A percentile compares a stretch with the other conserved stretches of the same genome.
phyloP scores from a whole-genome alignment of 2,329 filamentous ascomycete genomes.

The Talaromyces verruculosus region DNA sequence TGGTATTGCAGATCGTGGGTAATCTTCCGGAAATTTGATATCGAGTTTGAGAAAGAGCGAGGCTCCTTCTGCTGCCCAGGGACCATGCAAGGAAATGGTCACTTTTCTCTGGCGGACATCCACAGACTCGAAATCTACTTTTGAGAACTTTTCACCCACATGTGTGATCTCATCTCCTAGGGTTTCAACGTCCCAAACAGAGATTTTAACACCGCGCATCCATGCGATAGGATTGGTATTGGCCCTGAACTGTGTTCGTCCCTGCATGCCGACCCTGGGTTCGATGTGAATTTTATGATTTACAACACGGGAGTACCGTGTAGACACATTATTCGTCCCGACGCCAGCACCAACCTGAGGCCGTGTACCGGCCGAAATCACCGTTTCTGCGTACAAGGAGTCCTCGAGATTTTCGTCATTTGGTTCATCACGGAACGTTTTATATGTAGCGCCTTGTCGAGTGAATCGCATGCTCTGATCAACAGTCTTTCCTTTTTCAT shows the following conservation, averaged over 20 bases:
- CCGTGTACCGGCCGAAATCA: slow-evolving; percentile 31
- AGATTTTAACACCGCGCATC: slow-evolving; percentile 66
- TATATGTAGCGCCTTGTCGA: slow-evolving; percentile 79
- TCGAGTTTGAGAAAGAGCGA: slow-evolving; percentile 58
- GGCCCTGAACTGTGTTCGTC: slow-evolving; percentile 47
- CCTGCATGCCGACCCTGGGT: slow-evolving; percentile 50
- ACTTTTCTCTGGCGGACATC: slow-evolving; percentile 56
- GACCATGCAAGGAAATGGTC: slow-evolving; percentile 59
- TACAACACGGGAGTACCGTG: slow-evolving; percentile 53
- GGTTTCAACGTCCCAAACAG: slow-evolving; percentile 54
- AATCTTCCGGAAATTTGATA: slow-evolving; percentile 59
- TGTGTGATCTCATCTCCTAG: slow-evolving; percentile 62
- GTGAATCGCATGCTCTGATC: slow-evolving; percentile 69
- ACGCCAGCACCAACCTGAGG: slow-evolving; percentile 35
- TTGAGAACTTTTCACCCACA: slow-evolving; percentile 61
- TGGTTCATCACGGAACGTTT: slow-evolving; percentile 75
- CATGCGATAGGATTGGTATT: slow-evolving; percentile 61
- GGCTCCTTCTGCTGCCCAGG: slow-evolving; percentile 56
- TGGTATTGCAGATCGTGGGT: slow-evolving; percentile 54
- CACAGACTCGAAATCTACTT: slow-evolving; percentile 60
- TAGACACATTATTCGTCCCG: slow-evolving; percentile 52
- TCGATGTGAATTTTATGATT: slow-evolving; percentile 50
- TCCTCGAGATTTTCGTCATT: slow-evolving; percentile 59
- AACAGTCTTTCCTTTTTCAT: slow-evolving; percentile 66
- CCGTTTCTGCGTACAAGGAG: slow-evolving; percentile 30